Evolutionary conservation across 202 grass and related monocot genomes (phyloP), one percentile per base, ranked within the genome.

Genomic region (Musa balbisiana): DNA sequence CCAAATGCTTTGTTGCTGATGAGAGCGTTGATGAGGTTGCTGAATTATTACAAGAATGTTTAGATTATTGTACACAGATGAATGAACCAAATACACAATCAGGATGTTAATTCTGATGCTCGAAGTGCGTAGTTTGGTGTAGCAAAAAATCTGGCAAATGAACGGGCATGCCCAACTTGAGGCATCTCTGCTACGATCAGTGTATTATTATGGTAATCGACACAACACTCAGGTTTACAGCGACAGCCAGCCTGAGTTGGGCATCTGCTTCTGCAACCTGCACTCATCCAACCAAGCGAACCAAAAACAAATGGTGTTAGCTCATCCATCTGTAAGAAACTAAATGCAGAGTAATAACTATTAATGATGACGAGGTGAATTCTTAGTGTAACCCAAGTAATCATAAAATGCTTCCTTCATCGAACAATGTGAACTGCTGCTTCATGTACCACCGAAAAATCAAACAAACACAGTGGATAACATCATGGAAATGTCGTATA

Each of bases 1-100:
- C 4, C 33, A 43, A 43, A 43, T 43, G 5, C 33, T 43, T 6
- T 0, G 33, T 8, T 43, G 33, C 33, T 6, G 33, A 43, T 43
- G 33, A 43, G 33, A 27, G 27, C 27, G 27, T 27, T 8, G 33
- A 43, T 26, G 24, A 11, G 11, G 63, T 27, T 65, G 63, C 63
- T 65, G n/a, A 20, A 65, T 65, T 65, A 65, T 65, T 65, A 8
- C 63, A 65, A 65, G 10, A 26, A 65, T 65, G 22, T 11, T 65
- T 13, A 11, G 63, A 65, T 25, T 65, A 65, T 65, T 26, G 63
- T 26, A 65, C 22, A 12, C 13, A 14, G 26, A 65, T 26, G 11
- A 65, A 65, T 65, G 0, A 27, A 65, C 63, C 17, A 60, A 26
- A 65, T 26, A 26, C 6, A 22, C 11, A 0, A 26, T 26, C 12